Percentiles rank a stretch among this genome's conserved stretches.
Conservation (phyloP, 768 basidiomycete species). For the Lanmaoa rubissima region DNA sequence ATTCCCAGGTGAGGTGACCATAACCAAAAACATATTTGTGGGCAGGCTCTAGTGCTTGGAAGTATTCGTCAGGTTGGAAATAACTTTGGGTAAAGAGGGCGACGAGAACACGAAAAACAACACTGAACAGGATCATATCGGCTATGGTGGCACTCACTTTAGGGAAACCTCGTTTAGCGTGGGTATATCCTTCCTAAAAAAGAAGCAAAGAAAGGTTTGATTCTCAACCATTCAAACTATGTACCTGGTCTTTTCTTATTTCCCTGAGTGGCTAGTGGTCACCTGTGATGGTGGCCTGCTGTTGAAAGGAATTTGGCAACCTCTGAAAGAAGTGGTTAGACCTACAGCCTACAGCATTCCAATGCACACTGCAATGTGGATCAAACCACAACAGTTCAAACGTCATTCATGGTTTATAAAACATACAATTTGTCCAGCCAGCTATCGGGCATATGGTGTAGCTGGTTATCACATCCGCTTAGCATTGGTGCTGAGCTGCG, state of each 20-base stretch:
- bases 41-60: conserved; percentile 91
- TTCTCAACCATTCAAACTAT: too few relatives aligned
- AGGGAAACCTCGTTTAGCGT: too few relatives aligned
- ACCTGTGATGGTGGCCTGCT: too few relatives aligned
- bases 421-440: not conserved
- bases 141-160: not conserved
- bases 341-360: too few relatives aligned
- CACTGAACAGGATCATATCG: conserved; percentile 32
- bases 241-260: too few relatives aligned
- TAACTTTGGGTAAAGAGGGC: conserved; percentile 76
- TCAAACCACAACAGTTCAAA: not conserved
- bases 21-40: conserved; percentile 88
- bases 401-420: not conserved
- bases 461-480: conserved; percentile 43
- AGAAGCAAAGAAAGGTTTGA: too few relatives aligned
- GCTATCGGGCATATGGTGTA: conserved; percentile 37
- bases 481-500: conserved; percentile 34
- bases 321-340: too few relatives aligned
- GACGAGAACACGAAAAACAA: conserved; percentile 53
- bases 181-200: too few relatives aligned
- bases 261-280: too few relatives aligned
- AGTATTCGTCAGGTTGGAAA: conserved; percentile 98
- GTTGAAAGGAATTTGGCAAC: too few relatives aligned
- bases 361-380: not conserved
- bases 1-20: conserved; percentile 96